Evolutionary conservation across 768 basidiomycete species (phyloP), one percentile per base, ranked within the genome.

Genomic region (Phlebiopsis flavidoalba): DNA sequence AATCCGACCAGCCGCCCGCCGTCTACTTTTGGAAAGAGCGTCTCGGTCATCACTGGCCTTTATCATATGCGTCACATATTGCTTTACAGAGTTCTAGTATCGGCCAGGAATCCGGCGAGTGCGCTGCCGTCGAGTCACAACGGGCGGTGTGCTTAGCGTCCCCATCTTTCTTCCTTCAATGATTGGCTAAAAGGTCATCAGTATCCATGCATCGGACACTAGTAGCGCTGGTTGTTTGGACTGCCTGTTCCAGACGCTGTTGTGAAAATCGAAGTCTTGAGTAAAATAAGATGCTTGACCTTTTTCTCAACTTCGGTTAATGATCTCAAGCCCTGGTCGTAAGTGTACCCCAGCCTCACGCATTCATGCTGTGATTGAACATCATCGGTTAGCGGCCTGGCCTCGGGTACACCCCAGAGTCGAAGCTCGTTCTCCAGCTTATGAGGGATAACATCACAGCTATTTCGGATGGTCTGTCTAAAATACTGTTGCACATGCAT

Each of bases 41-140:
- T 74, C 82, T 3, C n/a, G 60, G 73, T 0, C 60, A 73, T 17
- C 80, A 81, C n/a, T n/a, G n/a, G 61, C 77, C 77, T 0, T 74
- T n/a, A n/a, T n/a, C 77, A 66, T 85, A 77, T 70, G 82, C 69
- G n/a, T 0, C n/a, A n/a, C n/a, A n/a, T 84, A 84, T 51, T 77
- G 77, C 60, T 84, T 84, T 62, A 71, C 69, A 12, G 80, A 84
- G 66, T 80, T 83, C 40, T n/a, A n/a, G n/a, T n/a, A 78, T 84
- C 59, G n/a, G n/a, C 82, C 82, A 0, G 83, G 83, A 21, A 77
- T 79, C 58, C 66, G 79, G 57, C 73, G 76, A n/a, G n/a, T n/a
- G n/a, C n/a, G n/a, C n/a, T n/a, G n/a, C n/a, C n/a, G n/a, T n/a
- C n/a, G n/a, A n/a, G n/a, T n/a, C n/a, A n/a, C n/a, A n/a, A n/a